These are phyloP conservation scores for Chaetothyriales sp. DNA, from an alignment of 2,329 filamentous ascomycete species.

Conservation along the genomic window DNA sequence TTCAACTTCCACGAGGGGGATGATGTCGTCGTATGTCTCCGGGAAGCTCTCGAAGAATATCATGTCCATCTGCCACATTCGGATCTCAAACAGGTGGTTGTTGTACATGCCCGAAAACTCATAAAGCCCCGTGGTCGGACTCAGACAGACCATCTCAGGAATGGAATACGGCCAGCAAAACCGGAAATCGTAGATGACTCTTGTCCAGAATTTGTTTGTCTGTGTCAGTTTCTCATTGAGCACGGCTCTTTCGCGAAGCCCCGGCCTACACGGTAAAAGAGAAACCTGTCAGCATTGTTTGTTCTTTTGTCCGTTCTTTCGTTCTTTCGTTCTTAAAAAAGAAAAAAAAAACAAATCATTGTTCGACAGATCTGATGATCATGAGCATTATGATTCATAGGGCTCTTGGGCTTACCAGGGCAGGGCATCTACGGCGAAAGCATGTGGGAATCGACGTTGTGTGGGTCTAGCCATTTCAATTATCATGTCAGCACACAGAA, in stretches of 20 bases:
- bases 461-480: neutral
- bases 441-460: conserved; percentile 3
- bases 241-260: conserved; percentile 1
- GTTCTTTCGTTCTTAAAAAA: too few species aligned
- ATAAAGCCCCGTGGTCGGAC: neutral
- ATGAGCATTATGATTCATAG: too few species aligned
- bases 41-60: conserved; percentile 1
- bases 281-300: too few species aligned
- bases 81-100: conserved; percentile 1
- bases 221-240: neutral
- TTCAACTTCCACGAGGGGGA: neutral
- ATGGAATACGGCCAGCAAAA: conserved; percentile 1
- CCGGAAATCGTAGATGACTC: neutral
- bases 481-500: neutral
- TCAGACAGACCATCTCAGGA: neutral
- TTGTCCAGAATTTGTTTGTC: conserved; percentile 1
- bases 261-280: neutral
- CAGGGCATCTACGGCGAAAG: conserved; percentile 3
- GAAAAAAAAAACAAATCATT: too few species aligned
- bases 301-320: too few species aligned
- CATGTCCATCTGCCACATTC: conserved; percentile 2
- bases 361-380: too few species aligned
- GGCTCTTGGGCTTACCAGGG: conserved; percentile 4
- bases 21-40: conserved; percentile 1
- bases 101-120: neutral